These are phyloP conservation scores for Annona cherimola DNA, from an alignment of 164 flowering plant species.

Conservation along the genomic window DNA sequence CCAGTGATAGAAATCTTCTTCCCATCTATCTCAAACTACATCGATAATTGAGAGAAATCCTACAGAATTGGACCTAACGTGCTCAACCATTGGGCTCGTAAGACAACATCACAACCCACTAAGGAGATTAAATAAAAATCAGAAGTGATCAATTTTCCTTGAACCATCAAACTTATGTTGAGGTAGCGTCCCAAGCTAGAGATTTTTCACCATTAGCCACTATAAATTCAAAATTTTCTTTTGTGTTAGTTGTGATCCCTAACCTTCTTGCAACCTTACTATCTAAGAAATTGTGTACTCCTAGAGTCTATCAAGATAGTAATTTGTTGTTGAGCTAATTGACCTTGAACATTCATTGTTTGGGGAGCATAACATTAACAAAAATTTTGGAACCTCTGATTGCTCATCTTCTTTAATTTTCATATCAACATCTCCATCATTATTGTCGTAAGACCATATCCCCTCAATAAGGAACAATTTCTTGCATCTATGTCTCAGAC, in stretches of 20 bases:
- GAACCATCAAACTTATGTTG: neutral
- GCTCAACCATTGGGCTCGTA: conserved; percentile 6
- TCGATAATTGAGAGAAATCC: neutral
- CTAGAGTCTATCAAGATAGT: conserved; percentile 4
- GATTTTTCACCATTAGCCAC: neutral
- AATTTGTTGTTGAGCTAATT: neutral
- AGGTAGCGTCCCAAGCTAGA: neutral
- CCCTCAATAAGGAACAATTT: conserved; percentile 4
- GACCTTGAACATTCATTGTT: neutral
- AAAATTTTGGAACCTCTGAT: neutral
- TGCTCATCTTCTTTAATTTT: neutral
- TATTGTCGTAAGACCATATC: neutral
- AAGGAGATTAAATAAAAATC: neutral
- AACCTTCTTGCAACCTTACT: neutral
- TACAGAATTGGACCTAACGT: neutral
- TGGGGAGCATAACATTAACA: conserved; percentile 1
- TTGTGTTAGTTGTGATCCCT: neutral
- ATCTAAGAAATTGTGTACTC: conserved; percentile 1
- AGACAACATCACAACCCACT: neutral
- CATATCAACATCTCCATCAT: neutral
- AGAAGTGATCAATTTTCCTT: neutral
- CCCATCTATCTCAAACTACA: neutral
- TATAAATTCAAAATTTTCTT: neutral
- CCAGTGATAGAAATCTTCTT: neutral
- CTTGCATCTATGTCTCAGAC: conserved; percentile 4